Evolutionary conservation across 768 basidiomycete genomes (phyloP).

Genomic region (Boletus rubescentipes): DNA sequence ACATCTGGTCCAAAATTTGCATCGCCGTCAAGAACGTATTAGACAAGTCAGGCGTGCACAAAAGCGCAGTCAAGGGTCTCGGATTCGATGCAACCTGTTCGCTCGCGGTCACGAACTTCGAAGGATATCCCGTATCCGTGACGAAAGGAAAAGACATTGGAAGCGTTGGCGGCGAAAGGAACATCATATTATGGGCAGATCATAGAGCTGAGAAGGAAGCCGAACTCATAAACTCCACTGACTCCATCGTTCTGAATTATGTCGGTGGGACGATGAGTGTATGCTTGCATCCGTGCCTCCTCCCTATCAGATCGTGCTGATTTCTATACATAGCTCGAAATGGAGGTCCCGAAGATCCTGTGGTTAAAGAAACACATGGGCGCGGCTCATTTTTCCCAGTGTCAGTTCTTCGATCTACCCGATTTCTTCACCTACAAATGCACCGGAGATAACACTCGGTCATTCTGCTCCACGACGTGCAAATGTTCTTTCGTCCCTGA

Average conservation of each 20-base stretch:
- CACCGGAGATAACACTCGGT: constrained; percentile 69
- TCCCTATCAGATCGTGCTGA: constrained; percentile 5
- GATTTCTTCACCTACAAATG: constrained; percentile 94
- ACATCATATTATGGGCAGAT: constrained; percentile 96
- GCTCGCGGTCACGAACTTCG: constrained; percentile 75
- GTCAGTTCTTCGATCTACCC: constrained; percentile 90
- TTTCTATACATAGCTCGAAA: constrained; percentile 67
- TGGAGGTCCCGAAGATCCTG: constrained; percentile 97
- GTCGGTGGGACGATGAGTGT: constrained; percentile 97
- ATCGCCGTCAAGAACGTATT: constrained; percentile 64
- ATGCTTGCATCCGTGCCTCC: constrained; percentile 23
- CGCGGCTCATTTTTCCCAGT: constrained; percentile 61
- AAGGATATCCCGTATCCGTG: constrained; percentile 74
- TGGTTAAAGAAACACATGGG: constrained; percentile 94
- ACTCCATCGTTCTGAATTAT: constrained; percentile 85
- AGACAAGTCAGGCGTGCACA: constrained; percentile 49
- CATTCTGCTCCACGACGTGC: constrained; percentile 92
- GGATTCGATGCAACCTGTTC: constrained; percentile 98
- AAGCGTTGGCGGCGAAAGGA: constrained; percentile 60
- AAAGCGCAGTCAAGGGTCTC: constrained; percentile 73
- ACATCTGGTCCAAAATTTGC: constrained; percentile 81
- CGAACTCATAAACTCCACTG: constrained; percentile 81
- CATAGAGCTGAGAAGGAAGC: constrained; percentile 94
- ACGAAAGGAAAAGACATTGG: constrained; percentile 68
- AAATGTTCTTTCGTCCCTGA: constrained; percentile 92